Percentiles rank a stretch among this genome's conserved stretches.
phyloP scores from a whole-genome alignment of 805 yeast species.

The Candida railenensis region DNA sequence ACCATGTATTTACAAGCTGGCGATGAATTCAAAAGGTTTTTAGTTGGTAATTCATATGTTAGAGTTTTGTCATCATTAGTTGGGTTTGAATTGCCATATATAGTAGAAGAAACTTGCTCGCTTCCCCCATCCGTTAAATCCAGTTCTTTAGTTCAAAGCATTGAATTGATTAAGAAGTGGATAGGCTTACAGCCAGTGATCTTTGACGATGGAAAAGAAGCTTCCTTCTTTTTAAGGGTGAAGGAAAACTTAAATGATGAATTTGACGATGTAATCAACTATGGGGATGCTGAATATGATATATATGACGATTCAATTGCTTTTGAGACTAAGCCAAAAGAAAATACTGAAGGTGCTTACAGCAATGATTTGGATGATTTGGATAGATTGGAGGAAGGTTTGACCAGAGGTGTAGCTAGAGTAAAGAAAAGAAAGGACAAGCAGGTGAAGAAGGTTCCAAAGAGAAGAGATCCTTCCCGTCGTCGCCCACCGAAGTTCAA shows the following conservation, averaged over 20 bases:
- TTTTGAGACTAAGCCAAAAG: conserved; percentile 24
- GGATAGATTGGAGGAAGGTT: conserved; percentile 10
- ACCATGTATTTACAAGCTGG: conserved; percentile 13
- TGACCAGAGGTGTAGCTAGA: conserved; percentile 26
- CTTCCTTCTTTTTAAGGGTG: conserved; percentile 27
- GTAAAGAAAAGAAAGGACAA: conserved; percentile 14
- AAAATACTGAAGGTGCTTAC: conserved; percentile 8
- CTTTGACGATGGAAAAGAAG: conserved; percentile 37
- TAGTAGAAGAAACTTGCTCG: conserved; percentile 37
- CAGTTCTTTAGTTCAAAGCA: conserved; percentile 30
- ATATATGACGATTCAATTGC: conserved; percentile 30
- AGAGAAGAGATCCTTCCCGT: conserved; percentile 4
- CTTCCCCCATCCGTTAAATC: conserved; percentile 32
- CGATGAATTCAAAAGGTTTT: conserved; percentile 20
- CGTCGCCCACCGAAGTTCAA: conserved; percentile 25
- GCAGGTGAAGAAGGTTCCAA: conserved; percentile 2
- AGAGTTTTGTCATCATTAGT: conserved; percentile 46
- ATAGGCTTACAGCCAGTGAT: conserved; percentile 28
- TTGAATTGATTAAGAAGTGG: conserved; percentile 43
- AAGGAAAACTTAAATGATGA: conserved; percentile 20
- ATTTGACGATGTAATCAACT: conserved; percentile 11
- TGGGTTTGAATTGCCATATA: conserved; percentile 46
- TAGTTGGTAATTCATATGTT: conserved; percentile 48
- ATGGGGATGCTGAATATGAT: conserved; percentile 14
- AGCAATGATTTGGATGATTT: conserved; percentile 4